phyloP scores from a whole-genome alignment of 2,329 filamentous ascomycete genomes.

The Plectosphaerella cucumerina region DNA sequence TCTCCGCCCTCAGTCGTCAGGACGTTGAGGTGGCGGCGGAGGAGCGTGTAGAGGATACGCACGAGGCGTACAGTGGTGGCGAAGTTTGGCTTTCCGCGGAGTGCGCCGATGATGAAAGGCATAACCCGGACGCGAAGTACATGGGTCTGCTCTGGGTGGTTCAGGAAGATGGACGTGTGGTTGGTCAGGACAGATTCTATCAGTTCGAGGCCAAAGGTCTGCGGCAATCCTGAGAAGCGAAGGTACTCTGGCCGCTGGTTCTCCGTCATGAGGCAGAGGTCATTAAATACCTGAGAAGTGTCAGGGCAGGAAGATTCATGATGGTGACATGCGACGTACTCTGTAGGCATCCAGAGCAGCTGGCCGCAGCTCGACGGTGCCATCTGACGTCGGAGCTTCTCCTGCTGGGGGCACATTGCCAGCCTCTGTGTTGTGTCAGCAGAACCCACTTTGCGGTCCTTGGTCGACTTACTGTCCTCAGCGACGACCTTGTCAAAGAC shows the following conservation, averaged over 20 bases:
- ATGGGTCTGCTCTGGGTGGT: constrained; percentile 75
- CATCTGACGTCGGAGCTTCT: constrained; percentile 64
- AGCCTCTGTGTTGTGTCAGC: constrained; percentile 29
- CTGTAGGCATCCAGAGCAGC: constrained; percentile 83
- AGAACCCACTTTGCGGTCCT: not conserved
- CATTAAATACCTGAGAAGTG: constrained; percentile 66
- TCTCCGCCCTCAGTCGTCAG: constrained; percentile 78
- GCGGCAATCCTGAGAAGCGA: constrained; percentile 70
- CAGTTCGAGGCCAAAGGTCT: constrained; percentile 83
- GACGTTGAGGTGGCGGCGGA: constrained; percentile 72
- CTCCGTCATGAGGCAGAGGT: constrained; percentile 84
- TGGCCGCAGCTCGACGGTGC: constrained; percentile 61
- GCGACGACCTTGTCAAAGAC: constrained; percentile 86
- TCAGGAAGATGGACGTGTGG: constrained; percentile 73
- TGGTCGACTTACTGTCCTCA: constrained; percentile 65
- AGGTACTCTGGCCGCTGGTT: constrained; percentile 80
- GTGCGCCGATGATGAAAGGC: constrained; percentile 73
- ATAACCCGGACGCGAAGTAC: constrained; percentile 74
- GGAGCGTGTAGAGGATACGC: constrained; percentile 75
- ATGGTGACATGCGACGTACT: constrained; percentile 33
- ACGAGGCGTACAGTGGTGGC: constrained; percentile 77
- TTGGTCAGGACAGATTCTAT: constrained; percentile 88
- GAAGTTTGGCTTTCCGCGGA: constrained; percentile 77
- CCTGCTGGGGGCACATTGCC: constrained; percentile 53
- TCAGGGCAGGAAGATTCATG: constrained; percentile 3